Base-by-base conservation (phyloP, 73 alveolate genomes). In the Paramecium sonneborni region DNA sequence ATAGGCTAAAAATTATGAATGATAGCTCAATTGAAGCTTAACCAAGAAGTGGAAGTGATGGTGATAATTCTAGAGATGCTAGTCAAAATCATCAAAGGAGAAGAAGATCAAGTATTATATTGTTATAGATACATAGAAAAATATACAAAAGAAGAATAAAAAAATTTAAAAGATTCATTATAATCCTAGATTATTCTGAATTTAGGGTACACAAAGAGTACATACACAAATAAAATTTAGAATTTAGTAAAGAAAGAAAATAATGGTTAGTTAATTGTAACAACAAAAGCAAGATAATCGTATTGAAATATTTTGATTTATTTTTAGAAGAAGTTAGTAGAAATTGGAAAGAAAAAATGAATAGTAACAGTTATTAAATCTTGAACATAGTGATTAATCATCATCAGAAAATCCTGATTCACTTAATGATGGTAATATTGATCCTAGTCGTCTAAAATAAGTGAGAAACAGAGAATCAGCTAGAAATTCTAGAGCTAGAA, bases 381-480 rank as follows among this genome's bases (percentile, higher is more conserved):
- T 52, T 18, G 84, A 62, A 62, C 21, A 62, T 14, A 62, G 26
- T 62, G 84, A 62, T 12, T 26, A 26, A 12, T 62, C 84, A 62
- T 62, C 84, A 30, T 62, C 84, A 26, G 84, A 62, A 62, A 62
- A 62, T 9, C 48, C 44, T n/a, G 84, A 62, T 32, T 62, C 84
- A 8, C 34, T 62, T 62, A 62, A 62, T n/a, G 84, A 62, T 4
- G 48, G 84, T 14, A 62, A 8, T 24, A 30, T 14, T 5, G 90
- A 79, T 79, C 90, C 70, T 23, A 85, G 15, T 39, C 46, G 34
- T 35, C 52, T 56, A 7, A 88, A 88, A 26, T 44, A 56, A 32
- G 94, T 52, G 7, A 88, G 84, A 26, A 88, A 88, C 28, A 88
- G 94, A 52, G 94, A 88, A 70, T 43, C 85, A 18, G 94, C 94